Conservation (phyloP, 1,284 basidiomycete genomes). For the Cryptococcus maquisensis region DNA sequence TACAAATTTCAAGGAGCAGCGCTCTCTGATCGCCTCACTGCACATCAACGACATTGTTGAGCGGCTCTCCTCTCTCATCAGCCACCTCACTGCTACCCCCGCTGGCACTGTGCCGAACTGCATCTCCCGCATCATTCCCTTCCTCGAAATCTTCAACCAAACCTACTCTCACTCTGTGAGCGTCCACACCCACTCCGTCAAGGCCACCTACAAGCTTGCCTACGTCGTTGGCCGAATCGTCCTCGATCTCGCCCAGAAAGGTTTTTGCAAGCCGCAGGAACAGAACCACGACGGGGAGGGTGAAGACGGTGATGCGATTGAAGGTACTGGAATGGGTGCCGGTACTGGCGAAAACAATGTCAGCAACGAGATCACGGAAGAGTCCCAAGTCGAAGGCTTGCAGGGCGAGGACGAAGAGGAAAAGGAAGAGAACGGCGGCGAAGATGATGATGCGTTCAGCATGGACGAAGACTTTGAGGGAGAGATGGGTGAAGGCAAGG, state of each 20-base stretch:
- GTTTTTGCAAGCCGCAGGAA: slow-evolving; percentile 88
- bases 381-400: slow-evolving; percentile 92
- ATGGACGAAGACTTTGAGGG: slow-evolving; percentile 67
- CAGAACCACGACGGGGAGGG: slow-evolving; percentile 50
- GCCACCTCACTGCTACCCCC: slow-evolving; percentile 7
- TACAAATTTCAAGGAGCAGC: slow-evolving; percentile 23
- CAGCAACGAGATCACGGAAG: slow-evolving; percentile 88
- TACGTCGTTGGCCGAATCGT: slow-evolving; percentile 73
- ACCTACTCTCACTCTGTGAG: slow-evolving; percentile 52
- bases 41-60: slow-evolving; percentile 37
- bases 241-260: slow-evolving; percentile 70
- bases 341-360: slow-evolving; percentile 81
- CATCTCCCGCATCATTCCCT: slow-evolving; percentile 38
- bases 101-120: slow-evolving; percentile 11
- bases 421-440: slow-evolving; percentile 54
- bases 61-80: slow-evolving; percentile 30
- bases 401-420: slow-evolving; percentile 64
- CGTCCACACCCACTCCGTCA: slow-evolving; percentile 49
- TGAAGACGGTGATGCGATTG: slow-evolving; percentile 56
- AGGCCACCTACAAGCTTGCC: slow-evolving; percentile 76
- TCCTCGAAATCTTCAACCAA: slow-evolving; percentile 55
- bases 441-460: slow-evolving; percentile 59
- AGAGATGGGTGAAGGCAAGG: slow-evolving; percentile 69
- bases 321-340: slow-evolving; percentile 79
- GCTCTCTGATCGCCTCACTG: slow-evolving; percentile 26